phyloP scores from a whole-genome alignment of 805 yeast species.

The Candida qinlingensis region DNA sequence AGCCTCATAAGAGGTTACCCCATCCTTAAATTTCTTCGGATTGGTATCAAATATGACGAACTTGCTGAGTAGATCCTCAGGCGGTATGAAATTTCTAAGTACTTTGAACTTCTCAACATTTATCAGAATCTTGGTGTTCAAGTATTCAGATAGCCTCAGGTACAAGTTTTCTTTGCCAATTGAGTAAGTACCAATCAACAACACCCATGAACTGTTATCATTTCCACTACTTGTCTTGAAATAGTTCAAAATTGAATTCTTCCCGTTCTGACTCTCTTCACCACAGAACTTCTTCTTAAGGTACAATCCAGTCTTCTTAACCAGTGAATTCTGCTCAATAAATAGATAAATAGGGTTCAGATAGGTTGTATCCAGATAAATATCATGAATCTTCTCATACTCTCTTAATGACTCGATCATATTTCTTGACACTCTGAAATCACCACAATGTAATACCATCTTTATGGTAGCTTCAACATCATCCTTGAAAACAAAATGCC shows the following conservation, averaged over 20 bases:
- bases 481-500: conserved; percentile 30
- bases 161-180: conserved; percentile 93
- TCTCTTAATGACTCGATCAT: conserved; percentile 27
- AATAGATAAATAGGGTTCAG: conserved; percentile 68
- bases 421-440: conserved; percentile 64
- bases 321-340: conserved; percentile 70
- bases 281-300: conserved; percentile 14
- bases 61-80: not conserved
- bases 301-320: conserved; percentile 57
- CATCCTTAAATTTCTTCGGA: conserved; percentile 6
- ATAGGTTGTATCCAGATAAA: conserved; percentile 90
- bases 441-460: conserved; percentile 80
- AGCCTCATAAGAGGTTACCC: conserved; percentile 1
- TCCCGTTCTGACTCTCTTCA: conserved; percentile 21
- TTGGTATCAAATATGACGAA: conserved; percentile 2
- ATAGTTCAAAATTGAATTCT: conserved; percentile 30
- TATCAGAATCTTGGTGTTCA: conserved; percentile 49
- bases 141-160: conserved; percentile 46
- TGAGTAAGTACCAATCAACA: conserved; percentile 81
- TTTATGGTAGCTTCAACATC: conserved; percentile 25
- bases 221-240: conserved; percentile 20
- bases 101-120: conserved; percentile 30
- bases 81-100: conserved; percentile 4
- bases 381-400: conserved; percentile 40
- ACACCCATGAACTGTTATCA: conserved; percentile 29